Conservation (phyloP, 257 asterid genomes). For the Lantana camara region DNA sequence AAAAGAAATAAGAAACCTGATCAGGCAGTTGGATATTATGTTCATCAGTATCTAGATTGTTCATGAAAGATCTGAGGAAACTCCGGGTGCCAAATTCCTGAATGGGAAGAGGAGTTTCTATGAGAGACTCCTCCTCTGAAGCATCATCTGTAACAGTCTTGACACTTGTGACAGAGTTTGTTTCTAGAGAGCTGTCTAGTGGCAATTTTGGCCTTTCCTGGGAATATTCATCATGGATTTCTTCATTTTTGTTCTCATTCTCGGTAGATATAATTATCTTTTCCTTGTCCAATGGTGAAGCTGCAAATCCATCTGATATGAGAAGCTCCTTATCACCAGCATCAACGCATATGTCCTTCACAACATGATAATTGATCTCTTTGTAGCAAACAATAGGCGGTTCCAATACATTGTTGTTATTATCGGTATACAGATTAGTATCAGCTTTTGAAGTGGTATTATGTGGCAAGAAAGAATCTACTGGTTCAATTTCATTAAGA, state of each 20-base stretch:
- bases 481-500: constrained; percentile 20
- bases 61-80: constrained; percentile 42
- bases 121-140: constrained; percentile 37
- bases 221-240: constrained; percentile 13
- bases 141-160: constrained; percentile 27
- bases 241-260: constrained; percentile 30
- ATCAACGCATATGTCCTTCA: constrained; percentile 74
- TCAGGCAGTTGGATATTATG: constrained; percentile 28
- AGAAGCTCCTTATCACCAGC: constrained; percentile 33
- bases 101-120: constrained; percentile 35
- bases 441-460: constrained; percentile 31
- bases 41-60: constrained; percentile 35
- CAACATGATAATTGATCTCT: constrained; percentile 46
- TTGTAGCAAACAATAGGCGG: constrained; percentile 49
- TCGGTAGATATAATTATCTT: constrained; percentile 21
- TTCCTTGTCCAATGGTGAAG: constrained; percentile 29
- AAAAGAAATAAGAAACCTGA: constrained; percentile 42
- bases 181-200: constrained; percentile 24
- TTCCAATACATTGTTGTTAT: constrained; percentile 41
- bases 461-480: constrained; percentile 28
- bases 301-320: constrained; percentile 30
- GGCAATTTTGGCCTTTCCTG: constrained; percentile 29
- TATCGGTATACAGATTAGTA: constrained; percentile 29
- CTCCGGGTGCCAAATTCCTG: constrained; percentile 49
- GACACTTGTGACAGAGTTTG: constrained; percentile 8